Conservation (phyloP, 2,329 filamentous ascomycete species). For the Fusarium longipes region DNA sequence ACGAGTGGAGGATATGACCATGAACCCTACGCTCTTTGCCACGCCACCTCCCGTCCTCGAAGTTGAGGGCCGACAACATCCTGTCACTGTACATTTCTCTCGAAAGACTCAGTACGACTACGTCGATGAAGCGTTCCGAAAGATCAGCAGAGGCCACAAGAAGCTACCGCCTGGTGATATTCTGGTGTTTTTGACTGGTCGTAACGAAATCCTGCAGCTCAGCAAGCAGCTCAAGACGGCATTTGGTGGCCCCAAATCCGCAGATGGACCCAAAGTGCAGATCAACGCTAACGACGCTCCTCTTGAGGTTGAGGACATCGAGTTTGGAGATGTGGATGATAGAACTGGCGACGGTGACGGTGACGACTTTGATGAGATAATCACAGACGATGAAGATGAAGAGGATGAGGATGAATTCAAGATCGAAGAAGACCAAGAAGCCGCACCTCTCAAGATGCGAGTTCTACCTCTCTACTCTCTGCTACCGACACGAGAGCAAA, state of each 20-base stretch:
- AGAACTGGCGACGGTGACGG: conserved; percentile 69
- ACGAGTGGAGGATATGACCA: conserved; percentile 87
- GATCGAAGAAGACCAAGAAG: conserved; percentile 70
- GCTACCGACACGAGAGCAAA: conserved; percentile 88
- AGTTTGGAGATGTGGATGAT: conserved; percentile 79
- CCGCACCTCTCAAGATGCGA: conserved; percentile 79
- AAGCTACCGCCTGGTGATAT: conserved; percentile 93
- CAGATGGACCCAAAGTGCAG: conserved; percentile 73
- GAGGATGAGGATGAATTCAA: conserved; percentile 75
- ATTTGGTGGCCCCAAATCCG: conserved; percentile 67
- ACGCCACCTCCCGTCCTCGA: conserved; percentile 84
- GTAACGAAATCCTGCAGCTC: conserved; percentile 89
- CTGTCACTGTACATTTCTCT: conserved; percentile 90
- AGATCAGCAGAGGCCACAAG: conserved; percentile 86
- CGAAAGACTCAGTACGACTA: conserved; percentile 87
- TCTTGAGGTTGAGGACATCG: conserved; percentile 86
- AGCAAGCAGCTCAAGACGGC: conserved; percentile 80
- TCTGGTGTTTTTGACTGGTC: conserved; percentile 92
- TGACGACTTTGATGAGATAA: conserved; percentile 69
- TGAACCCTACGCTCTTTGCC: conserved; percentile 83
- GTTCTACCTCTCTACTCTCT: conserved; percentile 95
- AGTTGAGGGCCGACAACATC: conserved; percentile 90
- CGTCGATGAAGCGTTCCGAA: conserved; percentile 87
- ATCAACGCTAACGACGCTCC: conserved; percentile 82
- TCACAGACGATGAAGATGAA: conserved; percentile 68